These are phyloP conservation scores for Prosopis cineraria DNA, from an alignment of 306 rosid genomes.

Conservation along the genomic window DNA sequence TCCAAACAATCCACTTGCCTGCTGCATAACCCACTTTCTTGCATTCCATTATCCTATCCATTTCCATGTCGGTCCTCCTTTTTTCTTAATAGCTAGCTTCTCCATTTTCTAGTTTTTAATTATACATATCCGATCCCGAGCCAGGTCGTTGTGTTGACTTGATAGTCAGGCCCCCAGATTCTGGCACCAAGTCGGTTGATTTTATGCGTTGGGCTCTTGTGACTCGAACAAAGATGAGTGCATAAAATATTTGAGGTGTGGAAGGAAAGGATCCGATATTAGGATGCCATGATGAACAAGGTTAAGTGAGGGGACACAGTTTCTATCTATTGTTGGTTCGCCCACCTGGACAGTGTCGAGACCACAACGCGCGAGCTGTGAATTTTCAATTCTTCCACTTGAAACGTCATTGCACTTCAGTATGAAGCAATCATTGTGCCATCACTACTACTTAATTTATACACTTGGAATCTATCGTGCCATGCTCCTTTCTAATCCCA, in stretches of 20 bases:
- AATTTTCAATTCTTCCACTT: not conserved
- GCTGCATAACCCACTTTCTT: conserved; percentile 1
- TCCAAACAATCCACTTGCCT: conserved; percentile 20
- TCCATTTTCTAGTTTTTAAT: not conserved
- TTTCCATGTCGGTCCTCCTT: not conserved
- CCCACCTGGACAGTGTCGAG: not conserved
- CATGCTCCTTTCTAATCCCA: not conserved
- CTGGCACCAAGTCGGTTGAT: not conserved
- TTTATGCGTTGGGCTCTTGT: not conserved
- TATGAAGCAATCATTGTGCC: not conserved
- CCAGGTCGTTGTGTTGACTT: not conserved
- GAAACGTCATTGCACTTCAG: not conserved
- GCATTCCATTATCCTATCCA: not conserved
- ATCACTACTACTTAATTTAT: not conserved
- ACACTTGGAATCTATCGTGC: not conserved
- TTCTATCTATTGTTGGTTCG: not conserved
- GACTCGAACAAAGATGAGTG: too few species aligned
- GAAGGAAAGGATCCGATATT: not conserved
- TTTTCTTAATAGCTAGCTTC: not conserved
- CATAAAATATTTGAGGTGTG: not conserved
- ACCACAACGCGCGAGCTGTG: not conserved
- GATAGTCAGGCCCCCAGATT: not conserved
- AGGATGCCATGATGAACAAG: not conserved
- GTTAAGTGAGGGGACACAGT: not conserved
- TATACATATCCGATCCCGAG: not conserved